A percentile compares a stretch with the other conserved stretches of the same genome.
Evolutionary conservation across 2,329 filamentous ascomycete genomes (phyloP).

Genomic region (Fusarium annulatum): DNA sequence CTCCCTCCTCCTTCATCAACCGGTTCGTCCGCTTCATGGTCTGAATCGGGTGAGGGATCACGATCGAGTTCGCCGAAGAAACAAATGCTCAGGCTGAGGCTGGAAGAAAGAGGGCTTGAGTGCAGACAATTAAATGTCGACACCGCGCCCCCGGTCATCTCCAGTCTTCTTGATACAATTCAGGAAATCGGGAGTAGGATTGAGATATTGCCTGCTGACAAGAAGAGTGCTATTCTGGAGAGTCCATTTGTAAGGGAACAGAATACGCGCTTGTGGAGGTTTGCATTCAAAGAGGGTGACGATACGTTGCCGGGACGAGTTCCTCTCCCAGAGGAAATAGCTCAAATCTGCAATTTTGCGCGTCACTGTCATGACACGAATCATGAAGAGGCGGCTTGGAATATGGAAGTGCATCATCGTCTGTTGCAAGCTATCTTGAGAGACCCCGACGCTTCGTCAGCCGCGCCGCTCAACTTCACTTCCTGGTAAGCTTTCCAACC

Average conservation of each 20-base stretch:
- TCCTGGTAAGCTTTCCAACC: neutral
- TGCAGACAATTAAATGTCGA: slow-evolving; percentile 4
- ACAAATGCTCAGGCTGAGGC: slow-evolving; percentile 20
- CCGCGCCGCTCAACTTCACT: slow-evolving; percentile 3
- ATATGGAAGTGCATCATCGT: slow-evolving; percentile 34
- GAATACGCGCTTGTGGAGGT: slow-evolving; percentile 16
- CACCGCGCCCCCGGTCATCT: neutral
- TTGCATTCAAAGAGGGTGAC: slow-evolving; percentile 1
- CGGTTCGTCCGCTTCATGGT: slow-evolving; percentile 7
- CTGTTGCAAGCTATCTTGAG: slow-evolving; percentile 15
- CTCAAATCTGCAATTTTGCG: slow-evolving; percentile 6
- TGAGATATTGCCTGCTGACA: slow-evolving; percentile 14
- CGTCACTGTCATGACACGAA: slow-evolving; percentile 15
- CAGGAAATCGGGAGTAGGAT: slow-evolving; percentile 17
- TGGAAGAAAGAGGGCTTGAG: slow-evolving; percentile 23
- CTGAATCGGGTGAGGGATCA: slow-evolving; percentile 11
- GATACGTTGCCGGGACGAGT: slow-evolving; percentile 22
- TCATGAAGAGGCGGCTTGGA: slow-evolving; percentile 29
- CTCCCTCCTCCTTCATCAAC: neutral
- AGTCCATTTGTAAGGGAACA: neutral
- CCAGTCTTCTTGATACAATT: slow-evolving; percentile 12
- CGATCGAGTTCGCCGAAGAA: slow-evolving; percentile 31
- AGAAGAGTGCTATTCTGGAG: slow-evolving; percentile 1
- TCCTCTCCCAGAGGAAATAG: slow-evolving; percentile 12
- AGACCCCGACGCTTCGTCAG: neutral